A percentile compares a stretch with the other conserved stretches of the same genome.
phyloP scores from a whole-genome alignment of 2,329 filamentous ascomycete species.

The Neonectria faginata region DNA sequence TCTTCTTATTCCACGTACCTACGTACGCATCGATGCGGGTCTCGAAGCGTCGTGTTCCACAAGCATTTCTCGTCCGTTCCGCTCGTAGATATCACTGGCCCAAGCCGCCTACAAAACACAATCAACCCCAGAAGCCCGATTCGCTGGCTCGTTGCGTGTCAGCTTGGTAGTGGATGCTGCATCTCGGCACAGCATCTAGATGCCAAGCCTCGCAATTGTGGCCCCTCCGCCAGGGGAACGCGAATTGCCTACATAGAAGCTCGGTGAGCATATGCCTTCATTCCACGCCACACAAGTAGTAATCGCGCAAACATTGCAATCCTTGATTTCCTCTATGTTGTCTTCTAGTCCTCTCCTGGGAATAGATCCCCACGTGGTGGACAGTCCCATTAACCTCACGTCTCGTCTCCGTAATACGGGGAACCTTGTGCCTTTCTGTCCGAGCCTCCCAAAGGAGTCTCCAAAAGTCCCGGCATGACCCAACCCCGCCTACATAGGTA shows the following conservation, averaged over 20 bases:
- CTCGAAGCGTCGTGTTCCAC: slow-evolving; percentile 9
- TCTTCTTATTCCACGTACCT: too few relatives aligned
- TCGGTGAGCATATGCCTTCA: not conserved
- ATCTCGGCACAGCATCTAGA: slow-evolving; percentile 7
- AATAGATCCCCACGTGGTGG: slow-evolving; percentile 26
- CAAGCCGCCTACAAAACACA: not conserved
- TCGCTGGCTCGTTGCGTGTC: slow-evolving; percentile 19
- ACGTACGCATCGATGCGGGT: slow-evolving; percentile 4
- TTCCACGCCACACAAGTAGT: not conserved
- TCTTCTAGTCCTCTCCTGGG: slow-evolving; percentile 33
- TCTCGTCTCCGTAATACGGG: slow-evolving; percentile 30
- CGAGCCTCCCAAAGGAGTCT: slow-evolving; percentile 27
- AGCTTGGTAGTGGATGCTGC: slow-evolving; percentile 13
- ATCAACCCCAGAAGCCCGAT: not conserved
- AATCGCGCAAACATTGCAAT: slow-evolving; percentile 22
- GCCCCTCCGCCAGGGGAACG: not conserved
- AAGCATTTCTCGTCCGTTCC: slow-evolving; percentile 14
- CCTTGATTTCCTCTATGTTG: slow-evolving; percentile 40
- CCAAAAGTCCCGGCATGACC: slow-evolving; percentile 25
- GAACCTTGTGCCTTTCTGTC: slow-evolving; percentile 20
- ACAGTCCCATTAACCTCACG: slow-evolving; percentile 31
- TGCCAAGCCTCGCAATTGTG: slow-evolving; percentile 11
- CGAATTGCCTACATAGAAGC: not conserved
- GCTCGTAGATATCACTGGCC: slow-evolving; percentile 11
- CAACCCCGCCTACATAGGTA: slow-evolving; percentile 33